Evolutionary conservation across 345 rosid genomes (phyloP).

Genomic region (Rhizophora apiculata): DNA sequence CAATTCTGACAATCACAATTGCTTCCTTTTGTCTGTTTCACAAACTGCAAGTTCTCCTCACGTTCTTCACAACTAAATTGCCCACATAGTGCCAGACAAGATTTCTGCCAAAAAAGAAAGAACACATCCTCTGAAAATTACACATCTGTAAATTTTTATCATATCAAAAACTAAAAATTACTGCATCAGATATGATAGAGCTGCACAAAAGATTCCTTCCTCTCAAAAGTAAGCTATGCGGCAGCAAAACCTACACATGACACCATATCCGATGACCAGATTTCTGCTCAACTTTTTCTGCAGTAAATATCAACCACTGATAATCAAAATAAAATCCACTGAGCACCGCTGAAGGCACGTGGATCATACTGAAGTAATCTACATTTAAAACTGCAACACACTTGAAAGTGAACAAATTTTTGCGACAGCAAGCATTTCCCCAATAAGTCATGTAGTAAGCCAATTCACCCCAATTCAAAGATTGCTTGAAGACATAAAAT

Average conservation of each 20-base stretch:
- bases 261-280: background rate
- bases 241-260: background rate
- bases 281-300: background rate
- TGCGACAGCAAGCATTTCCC: background rate
- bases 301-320: background rate
- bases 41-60: background rate
- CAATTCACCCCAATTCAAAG: background rate
- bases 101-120: slow-evolving; percentile 14
- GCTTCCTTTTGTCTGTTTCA: slow-evolving; percentile 13
- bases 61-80: slow-evolving; percentile 1
- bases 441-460: background rate
- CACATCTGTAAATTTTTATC: background rate
- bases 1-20: background rate
- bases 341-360: background rate
- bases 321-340: too few species aligned
- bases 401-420: background rate
- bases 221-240: background rate
- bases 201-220: background rate
- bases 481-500: background rate
- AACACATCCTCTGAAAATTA: background rate
- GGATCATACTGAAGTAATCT: background rate
- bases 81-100: slow-evolving; percentile 4
- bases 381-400: background rate
- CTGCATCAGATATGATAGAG: background rate
- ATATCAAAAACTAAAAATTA: background rate